These are phyloP conservation scores for Phyllosticta paracitricarpa DNA, from an alignment of 2,329 filamentous ascomycete species.

Conservation along the genomic window DNA sequence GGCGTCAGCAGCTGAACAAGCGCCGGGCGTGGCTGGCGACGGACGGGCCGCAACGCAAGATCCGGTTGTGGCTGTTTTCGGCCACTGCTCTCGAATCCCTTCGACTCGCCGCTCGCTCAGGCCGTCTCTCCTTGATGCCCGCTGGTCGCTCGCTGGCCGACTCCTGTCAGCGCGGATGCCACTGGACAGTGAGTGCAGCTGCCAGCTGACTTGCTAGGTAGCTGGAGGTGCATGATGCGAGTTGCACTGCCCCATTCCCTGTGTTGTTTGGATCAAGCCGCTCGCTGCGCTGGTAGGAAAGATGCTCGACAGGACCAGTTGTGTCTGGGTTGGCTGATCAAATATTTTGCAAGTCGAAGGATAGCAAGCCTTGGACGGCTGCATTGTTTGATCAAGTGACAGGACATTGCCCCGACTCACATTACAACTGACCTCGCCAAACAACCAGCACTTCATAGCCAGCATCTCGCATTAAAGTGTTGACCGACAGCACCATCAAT, in stretches of 20 bases:
- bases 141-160: too few relatives aligned
- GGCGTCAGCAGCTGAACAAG: neutral
- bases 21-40: neutral
- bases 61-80: neutral
- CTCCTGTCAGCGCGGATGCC: neutral
- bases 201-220: neutral
- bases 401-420: too few relatives aligned
- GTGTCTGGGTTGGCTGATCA: too few relatives aligned
- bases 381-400: too few relatives aligned
- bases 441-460: too few relatives aligned
- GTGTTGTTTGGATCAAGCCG: neutral
- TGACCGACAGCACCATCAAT: too few relatives aligned
- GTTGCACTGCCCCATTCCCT: neutral
- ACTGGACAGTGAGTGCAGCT: neutral
- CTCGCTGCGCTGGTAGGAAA: neutral
- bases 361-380: too few relatives aligned
- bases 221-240: neutral
- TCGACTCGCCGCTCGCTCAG: neutral
- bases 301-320: too few relatives aligned
- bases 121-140: neutral
- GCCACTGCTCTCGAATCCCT: neutral
- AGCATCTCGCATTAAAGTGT: too few relatives aligned
- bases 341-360: too few relatives aligned
- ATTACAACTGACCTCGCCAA: too few relatives aligned
- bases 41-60: neutral